A percentile compares a stretch with the other conserved stretches of the same genome.
Evolutionary conservation across 139 green algal genomes (phyloP).

Genomic region (Chlorella sp.): DNA sequence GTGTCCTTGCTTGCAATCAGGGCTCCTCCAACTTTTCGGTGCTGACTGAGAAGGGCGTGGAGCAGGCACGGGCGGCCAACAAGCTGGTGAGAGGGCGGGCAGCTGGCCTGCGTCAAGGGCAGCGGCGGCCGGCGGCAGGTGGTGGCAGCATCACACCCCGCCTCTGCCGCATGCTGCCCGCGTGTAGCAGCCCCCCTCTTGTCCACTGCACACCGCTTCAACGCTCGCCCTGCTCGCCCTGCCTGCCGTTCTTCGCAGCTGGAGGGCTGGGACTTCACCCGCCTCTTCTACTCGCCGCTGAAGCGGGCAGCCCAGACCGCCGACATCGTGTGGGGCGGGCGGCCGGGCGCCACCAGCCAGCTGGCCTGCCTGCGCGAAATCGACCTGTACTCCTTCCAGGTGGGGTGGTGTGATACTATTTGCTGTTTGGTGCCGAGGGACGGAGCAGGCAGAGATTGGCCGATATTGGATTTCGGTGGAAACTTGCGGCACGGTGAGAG

Average conservation of each 20-base stretch:
- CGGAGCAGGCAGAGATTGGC: no score
- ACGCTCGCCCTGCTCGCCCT: no score
- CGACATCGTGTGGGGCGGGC: slow-evolving; percentile 79
- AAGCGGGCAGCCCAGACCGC: slow-evolving; percentile 81
- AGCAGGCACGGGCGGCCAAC: slow-evolving; percentile 79
- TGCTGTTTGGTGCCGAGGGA: no score
- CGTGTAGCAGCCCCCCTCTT: no score
- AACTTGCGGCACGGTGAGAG: no score
- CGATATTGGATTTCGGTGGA: no score
- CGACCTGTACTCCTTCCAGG: slow-evolving; percentile 96
- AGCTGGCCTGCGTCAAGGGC: slow-evolving; percentile 75
- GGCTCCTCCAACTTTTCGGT: slow-evolving; percentile 89
- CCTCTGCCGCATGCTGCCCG: no score
- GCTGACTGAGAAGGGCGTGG: slow-evolving; percentile 86
- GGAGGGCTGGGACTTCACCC: slow-evolving; percentile 69
- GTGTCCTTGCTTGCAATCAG: no score
- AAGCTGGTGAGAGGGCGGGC: slow-evolving; percentile 62
- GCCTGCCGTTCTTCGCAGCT: no score
- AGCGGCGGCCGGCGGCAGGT: no score
- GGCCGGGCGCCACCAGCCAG: slow-evolving; percentile 7
- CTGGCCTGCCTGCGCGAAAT: slow-evolving; percentile 89
- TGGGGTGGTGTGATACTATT: slow-evolving; percentile 40
- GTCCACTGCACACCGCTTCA: no score
- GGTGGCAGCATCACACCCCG: no score
- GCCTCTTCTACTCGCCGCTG: slow-evolving; percentile 81